Percentiles rank a stretch among this genome's conserved stretches.
Conservation (phyloP, 371 early-diverging fungal species). For the Saksenaea vasiformis region DNA sequence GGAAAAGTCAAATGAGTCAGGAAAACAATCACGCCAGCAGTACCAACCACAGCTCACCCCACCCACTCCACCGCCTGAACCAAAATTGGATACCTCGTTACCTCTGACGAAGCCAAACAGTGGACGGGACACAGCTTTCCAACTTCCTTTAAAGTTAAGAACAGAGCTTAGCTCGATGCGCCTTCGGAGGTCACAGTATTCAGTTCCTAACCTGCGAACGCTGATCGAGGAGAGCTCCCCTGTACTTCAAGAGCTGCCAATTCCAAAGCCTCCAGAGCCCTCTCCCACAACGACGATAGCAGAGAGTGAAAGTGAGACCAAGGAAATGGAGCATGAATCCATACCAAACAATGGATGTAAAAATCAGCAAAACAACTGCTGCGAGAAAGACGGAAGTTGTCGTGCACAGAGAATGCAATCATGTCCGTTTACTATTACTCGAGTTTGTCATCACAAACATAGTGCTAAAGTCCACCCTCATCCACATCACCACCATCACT, state of each 20-base stretch:
- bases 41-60: conserved; percentile 2
- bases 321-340: background rate
- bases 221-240: background rate
- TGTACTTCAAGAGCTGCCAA: background rate
- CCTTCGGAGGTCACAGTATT: background rate
- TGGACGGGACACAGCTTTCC: background rate
- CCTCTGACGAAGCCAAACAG: background rate
- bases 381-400: background rate
- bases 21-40: background rate
- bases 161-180: background rate
- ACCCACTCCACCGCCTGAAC: background rate
- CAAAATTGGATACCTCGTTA: background rate
- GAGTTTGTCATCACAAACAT: background rate
- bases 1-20: background rate
- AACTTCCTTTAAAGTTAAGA: background rate
- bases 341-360: background rate
- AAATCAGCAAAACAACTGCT: background rate
- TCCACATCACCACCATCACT: background rate
- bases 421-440: background rate
- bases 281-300: background rate
- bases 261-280: background rate
- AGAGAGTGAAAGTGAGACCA: background rate
- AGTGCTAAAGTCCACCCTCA: background rate
- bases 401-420: background rate
- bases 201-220: background rate